Conservation (phyloP, 441 rosid genomes). For the Bocquillonia castaneifolia region DNA sequence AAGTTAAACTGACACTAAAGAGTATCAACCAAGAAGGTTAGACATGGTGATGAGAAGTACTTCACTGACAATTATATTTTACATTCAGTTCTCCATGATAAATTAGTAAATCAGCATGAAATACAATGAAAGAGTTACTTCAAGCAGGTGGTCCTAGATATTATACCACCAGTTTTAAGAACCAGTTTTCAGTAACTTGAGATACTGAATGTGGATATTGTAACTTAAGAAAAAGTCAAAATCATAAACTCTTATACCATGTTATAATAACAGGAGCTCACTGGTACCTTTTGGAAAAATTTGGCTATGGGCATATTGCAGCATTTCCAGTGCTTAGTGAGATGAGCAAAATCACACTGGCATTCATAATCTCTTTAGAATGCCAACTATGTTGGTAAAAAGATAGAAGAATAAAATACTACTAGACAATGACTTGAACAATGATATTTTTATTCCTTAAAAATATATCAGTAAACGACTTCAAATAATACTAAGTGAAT, state of each 20-base stretch:
- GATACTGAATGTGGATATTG: too few species aligned
- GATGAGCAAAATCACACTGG: neutral
- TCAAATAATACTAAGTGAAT: too few species aligned
- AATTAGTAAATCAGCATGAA: too few species aligned
- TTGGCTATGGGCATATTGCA: slow-evolving; percentile 3
- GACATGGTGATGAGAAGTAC: neutral
- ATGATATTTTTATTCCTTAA: too few species aligned
- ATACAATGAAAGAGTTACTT: too few species aligned
- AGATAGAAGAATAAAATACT: too few species aligned
- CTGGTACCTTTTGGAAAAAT: slow-evolving; percentile 12
- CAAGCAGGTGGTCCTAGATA: neutral
- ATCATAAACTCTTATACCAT: too few species aligned
- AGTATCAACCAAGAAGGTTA: slow-evolving; percentile 2
- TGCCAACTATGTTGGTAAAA: too few species aligned
- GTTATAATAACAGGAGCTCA: neutral
- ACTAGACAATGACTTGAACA: too few species aligned
- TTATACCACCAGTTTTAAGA: neutral
- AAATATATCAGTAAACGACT: too few species aligned
- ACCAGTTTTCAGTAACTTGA: neutral
- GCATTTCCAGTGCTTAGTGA: neutral
- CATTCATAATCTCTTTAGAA: too few species aligned
- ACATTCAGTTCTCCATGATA: neutral
- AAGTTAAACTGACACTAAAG: neutral
- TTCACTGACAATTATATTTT: neutral
- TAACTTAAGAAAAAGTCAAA: too few species aligned